These are phyloP conservation scores for Aspergillus avenaceus DNA, from an alignment of 495 filamentous ascomycete genomes.

Conservation along the genomic window DNA sequence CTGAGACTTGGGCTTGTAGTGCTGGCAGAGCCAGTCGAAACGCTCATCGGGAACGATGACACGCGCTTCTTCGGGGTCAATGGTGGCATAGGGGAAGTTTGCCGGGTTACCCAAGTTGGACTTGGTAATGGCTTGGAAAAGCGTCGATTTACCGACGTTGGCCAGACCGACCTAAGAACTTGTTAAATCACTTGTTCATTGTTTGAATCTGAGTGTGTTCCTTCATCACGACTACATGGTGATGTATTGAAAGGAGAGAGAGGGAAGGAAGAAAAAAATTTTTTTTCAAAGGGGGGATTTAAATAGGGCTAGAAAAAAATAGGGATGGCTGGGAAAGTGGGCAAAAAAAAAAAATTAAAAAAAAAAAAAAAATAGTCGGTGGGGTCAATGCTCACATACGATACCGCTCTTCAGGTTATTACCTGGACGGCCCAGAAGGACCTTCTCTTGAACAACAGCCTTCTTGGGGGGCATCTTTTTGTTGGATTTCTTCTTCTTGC, in stretches of 20 bases:
- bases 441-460: slow-evolving; percentile 50
- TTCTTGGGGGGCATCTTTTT: slow-evolving; percentile 56
- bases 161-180: slow-evolving; percentile 82
- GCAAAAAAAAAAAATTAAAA: slow-evolving; percentile 29
- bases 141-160: slow-evolving; percentile 98
- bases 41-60: slow-evolving; percentile 96
- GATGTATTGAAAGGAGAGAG: background rate
- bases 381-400: slow-evolving; percentile 66
- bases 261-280: slow-evolving; percentile 19
- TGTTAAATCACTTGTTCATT: background rate
- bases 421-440: slow-evolving; percentile 82
- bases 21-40: slow-evolving; percentile 90
- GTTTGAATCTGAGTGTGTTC: background rate
- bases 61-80: slow-evolving; percentile 96
- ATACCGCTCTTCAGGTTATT: slow-evolving; percentile 99
- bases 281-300: slow-evolving; percentile 13
- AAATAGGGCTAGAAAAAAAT: slow-evolving; percentile 13
- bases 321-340: slow-evolving; percentile 9
- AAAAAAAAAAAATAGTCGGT: slow-evolving; percentile 26
- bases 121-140: slow-evolving; percentile 99
- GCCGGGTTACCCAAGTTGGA: slow-evolving; percentile 96
- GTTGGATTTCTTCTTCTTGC: slow-evolving; percentile 41
- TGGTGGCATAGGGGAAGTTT: slow-evolving; percentile 99
- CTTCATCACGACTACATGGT: background rate
- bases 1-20: slow-evolving; percentile 93